A percentile compares a stretch with the other conserved stretches of the same genome.
phyloP scores from a whole-genome alignment of 352 stramenopile genomes.

The Globisporangium sylvaticum region DNA sequence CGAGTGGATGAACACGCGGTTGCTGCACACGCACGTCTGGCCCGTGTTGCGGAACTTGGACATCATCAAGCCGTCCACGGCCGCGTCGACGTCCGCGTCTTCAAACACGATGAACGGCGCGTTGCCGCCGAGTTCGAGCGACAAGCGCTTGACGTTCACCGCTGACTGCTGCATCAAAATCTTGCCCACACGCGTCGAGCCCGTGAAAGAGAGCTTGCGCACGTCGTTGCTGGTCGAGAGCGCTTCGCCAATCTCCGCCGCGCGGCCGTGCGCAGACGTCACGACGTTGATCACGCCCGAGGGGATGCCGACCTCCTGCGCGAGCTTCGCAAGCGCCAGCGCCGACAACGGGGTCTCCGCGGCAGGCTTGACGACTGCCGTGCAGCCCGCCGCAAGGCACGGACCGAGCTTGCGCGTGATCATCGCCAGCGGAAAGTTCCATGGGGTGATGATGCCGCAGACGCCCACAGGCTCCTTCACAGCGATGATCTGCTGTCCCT shows the following conservation, averaged over 20 bases:
- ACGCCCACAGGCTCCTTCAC: conserved; percentile 94
- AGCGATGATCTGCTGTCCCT: conserved; percentile 67
- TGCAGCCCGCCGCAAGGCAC: conserved; percentile 93
- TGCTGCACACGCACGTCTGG: conserved; percentile 87
- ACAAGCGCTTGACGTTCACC: conserved; percentile 75
- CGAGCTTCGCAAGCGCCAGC: conserved; percentile 89
- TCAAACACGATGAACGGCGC: conserved; percentile 92
- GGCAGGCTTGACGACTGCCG: conserved; percentile 94
- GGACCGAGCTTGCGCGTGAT: conserved; percentile 96
- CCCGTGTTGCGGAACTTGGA: conserved; percentile 91
- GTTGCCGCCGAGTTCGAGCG: conserved; percentile 92
- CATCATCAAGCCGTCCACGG: conserved; percentile 78
- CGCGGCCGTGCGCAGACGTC: conserved; percentile 53
- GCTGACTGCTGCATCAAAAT: conserved; percentile 78
- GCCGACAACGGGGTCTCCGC: conserved; percentile 95
- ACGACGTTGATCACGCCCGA: conserved; percentile 89
- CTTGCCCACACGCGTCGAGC: conserved; percentile 79
- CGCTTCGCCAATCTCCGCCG: conserved; percentile 67
- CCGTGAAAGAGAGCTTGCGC: conserved; percentile 90
- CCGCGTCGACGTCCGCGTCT: conserved; percentile 79
- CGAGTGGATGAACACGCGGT: conserved; percentile 93
- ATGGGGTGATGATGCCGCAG: conserved; percentile 94
- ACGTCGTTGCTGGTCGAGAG: conserved; percentile 72
- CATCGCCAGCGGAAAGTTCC: conserved; percentile 99
- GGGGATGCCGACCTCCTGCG: conserved; percentile 82